Base-by-base conservation (phyloP, 2,329 filamentous ascomycete genomes). In the Phyllosticta citribraziliensis region DNA sequence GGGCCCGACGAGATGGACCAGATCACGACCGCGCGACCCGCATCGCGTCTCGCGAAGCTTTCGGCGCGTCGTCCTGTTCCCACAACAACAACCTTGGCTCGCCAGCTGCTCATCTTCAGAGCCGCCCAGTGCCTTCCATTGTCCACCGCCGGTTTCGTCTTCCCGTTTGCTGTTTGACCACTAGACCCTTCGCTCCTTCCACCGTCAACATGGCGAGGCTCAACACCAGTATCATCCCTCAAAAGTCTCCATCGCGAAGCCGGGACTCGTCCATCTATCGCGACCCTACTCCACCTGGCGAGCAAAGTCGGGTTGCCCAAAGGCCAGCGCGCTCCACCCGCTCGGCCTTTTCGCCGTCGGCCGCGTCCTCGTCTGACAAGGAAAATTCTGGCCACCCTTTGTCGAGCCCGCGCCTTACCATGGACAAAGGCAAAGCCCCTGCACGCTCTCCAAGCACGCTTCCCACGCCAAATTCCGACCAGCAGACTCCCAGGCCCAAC, bases 391-490 rank as follows among this genome's bases (percentile, higher is more conserved):
- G 17, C 5, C 64, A 65, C 3, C 70, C 68, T 4, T 60, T 70
- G 17, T 50, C 11, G 27, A 63, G 65, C 30, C 12, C 30, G n/a
- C 27, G 50, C 27, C 17, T 20, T 10, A 64, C 66, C 52, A 66
- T 68, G 24, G 68, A 68, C 17, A 83, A 82, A 65, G 76, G 78
- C 62, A 80, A 76, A 62, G 69, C 68, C 50, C 67, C 51, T 9
- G 54, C 57, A 27, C 58, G 63, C 65, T 12, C 63, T 57, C 63
- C 67, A 63, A 22, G 64, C 63, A 52, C 67, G 69, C 70, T 74
- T 27, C 74, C 75, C 1, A 76, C 74, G 2, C 74, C 74, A 6
- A 70, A 68, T n/a, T 75, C 74, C 2, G 73, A 69, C 51, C 69
- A 69, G 1, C 65, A 65, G 1, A 66, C 66, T 47, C 63, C 69